Evolutionary conservation across 345 rosid species (phyloP).

Genomic region (Camelina laxa): DNA sequence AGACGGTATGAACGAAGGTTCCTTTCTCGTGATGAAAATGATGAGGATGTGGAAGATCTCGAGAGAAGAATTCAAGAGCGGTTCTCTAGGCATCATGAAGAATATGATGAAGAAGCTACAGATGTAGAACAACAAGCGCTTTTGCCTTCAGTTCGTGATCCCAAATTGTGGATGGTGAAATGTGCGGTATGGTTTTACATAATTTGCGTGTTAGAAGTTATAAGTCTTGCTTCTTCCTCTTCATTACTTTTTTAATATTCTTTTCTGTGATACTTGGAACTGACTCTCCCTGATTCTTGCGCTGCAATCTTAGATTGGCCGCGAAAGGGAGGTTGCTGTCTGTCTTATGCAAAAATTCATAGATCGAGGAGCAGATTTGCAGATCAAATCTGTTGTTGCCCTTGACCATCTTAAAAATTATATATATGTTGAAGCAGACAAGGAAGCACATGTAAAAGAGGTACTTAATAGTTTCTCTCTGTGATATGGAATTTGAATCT

Average conservation of each 20-base stretch:
- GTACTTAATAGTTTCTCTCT: conserved; percentile 41
- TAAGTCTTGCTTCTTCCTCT: neutral
- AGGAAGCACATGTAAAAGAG: conserved; percentile 98
- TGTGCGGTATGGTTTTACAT: conserved; percentile 47
- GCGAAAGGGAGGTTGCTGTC: conserved; percentile 85
- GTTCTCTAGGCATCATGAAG: conserved; percentile 71
- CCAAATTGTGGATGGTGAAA: conserved; percentile 64
- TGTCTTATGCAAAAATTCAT: conserved; percentile 95
- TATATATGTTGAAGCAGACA: conserved; percentile 89
- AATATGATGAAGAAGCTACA: conserved; percentile 96
- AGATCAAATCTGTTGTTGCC: conserved; percentile 83
- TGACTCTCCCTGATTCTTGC: neutral
- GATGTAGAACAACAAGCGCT: conserved; percentile 98
- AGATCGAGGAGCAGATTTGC: conserved; percentile 85
- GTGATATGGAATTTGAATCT: neutral
- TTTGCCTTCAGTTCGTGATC: conserved; percentile 95
- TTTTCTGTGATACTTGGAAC: conserved; percentile 1
- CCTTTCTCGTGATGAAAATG: conserved; percentile 76
- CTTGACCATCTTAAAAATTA: conserved; percentile 93
- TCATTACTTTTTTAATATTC: neutral
- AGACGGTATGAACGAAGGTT: conserved; percentile 73
- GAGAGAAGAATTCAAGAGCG: conserved; percentile 83
- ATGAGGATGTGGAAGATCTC: conserved; percentile 88
- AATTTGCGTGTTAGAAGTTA: conserved; percentile 6
- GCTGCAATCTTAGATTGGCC: conserved; percentile 69